phyloP scores from a whole-genome alignment of 148 eudicot species.

The Agrostemma githago region DNA sequence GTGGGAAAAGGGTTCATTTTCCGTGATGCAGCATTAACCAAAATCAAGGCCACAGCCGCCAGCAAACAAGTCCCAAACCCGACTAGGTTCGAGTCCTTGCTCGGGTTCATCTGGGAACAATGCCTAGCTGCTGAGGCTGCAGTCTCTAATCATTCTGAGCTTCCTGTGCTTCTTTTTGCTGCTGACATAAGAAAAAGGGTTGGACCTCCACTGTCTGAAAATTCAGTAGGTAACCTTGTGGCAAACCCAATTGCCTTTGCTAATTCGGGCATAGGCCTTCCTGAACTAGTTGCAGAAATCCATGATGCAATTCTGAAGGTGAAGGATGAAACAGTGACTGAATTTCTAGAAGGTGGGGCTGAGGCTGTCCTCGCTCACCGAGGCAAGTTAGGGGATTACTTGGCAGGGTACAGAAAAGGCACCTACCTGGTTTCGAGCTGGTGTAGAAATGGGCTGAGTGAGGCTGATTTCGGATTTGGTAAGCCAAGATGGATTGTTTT shows the following conservation, averaged over 20 bases:
- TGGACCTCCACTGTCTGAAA: neutral
- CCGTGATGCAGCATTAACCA: neutral
- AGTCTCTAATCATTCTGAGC: neutral
- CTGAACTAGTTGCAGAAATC: constrained; percentile 15
- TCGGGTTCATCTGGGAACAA: constrained; percentile 16
- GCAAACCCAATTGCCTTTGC: neutral
- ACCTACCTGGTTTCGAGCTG: constrained; percentile 9
- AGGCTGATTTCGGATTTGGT: constrained; percentile 19
- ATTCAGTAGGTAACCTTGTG: constrained; percentile 8
- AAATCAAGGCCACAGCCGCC: constrained; percentile 4
- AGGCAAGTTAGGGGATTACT: neutral
- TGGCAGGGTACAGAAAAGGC: neutral
- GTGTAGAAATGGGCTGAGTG: constrained; percentile 9
- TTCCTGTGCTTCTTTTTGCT: constrained; percentile 11
- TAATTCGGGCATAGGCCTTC: neutral
- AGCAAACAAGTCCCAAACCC: constrained; percentile 9
- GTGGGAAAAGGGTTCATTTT: constrained; percentile 11
- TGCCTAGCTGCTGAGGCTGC: neutral
- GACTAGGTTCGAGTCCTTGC: constrained; percentile 8
- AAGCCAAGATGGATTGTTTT: neutral
- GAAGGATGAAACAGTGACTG: constrained; percentile 1
- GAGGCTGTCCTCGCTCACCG: constrained; percentile 11
- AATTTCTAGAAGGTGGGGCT: neutral
- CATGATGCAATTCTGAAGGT: constrained; percentile 7
- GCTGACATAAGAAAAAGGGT: constrained; percentile 15